These are phyloP conservation scores for Elsinoe perseae DNA, from an alignment of 2,329 filamentous ascomycete genomes.

Conservation along the genomic window DNA sequence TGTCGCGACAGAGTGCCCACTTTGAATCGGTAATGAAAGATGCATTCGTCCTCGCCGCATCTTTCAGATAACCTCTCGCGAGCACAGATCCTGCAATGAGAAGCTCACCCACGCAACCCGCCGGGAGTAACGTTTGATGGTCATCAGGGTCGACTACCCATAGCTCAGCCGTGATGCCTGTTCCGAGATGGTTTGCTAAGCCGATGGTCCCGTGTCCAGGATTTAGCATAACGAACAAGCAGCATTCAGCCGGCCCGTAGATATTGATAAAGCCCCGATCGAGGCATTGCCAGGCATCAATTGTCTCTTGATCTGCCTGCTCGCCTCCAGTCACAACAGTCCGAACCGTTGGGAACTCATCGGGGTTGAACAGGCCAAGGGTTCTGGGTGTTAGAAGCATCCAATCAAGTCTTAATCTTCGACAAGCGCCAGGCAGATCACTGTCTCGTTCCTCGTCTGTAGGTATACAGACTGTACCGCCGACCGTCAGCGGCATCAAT, in stretches of 20 bases:
- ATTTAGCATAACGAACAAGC: not conserved
- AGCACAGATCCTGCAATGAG: constrained; percentile 39
- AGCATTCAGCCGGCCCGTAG: constrained; percentile 10
- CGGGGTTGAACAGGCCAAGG: constrained; percentile 21
- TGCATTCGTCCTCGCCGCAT: constrained; percentile 23
- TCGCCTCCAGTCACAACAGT: constrained; percentile 25
- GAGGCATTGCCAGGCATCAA: not conserved
- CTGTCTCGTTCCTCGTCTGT: constrained; percentile 41
- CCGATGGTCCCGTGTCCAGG: not conserved
- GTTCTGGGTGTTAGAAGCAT: constrained; percentile 40
- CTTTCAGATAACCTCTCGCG: constrained; percentile 36
- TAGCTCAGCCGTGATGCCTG: constrained; percentile 17
- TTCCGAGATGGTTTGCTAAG: constrained; percentile 16
- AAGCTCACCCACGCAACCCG: constrained; percentile 40
- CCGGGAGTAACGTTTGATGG: constrained; percentile 27
- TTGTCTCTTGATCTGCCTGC: not conserved
- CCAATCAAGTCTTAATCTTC: constrained; percentile 34
- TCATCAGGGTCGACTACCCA: constrained; percentile 29
- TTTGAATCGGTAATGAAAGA: constrained; percentile 24
- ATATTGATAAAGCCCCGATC: not conserved
- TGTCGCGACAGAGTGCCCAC: not conserved
- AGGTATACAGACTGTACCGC: constrained; percentile 31
- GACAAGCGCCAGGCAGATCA: constrained; percentile 38
- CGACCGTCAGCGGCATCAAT: constrained; percentile 17
- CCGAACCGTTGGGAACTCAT: constrained; percentile 22